A percentile compares a stretch with the other conserved stretches of the same genome.
phyloP scores from a whole-genome alignment of 345 rosid genomes.

The Brassica carinata region DNA sequence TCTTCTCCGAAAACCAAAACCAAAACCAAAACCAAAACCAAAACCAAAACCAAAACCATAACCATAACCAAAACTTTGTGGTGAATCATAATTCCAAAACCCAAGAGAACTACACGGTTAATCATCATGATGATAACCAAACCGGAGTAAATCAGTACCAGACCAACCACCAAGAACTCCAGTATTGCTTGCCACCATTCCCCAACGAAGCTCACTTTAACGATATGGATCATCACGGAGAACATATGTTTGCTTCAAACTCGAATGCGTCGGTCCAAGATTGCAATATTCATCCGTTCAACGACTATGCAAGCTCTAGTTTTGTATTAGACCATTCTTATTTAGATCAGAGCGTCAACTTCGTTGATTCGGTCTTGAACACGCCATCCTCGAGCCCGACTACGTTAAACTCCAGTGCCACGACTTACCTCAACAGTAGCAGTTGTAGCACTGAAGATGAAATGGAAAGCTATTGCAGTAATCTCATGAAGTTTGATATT shows the following conservation, averaged over 20 bases:
- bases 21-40: constrained; percentile 29
- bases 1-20: constrained; percentile 32
- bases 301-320: constrained; percentile 32
- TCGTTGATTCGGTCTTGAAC: constrained; percentile 54
- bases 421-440: constrained; percentile 50
- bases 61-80: constrained; percentile 17
- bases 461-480: constrained; percentile 73
- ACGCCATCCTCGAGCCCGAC: constrained; percentile 71
- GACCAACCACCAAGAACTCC: constrained; percentile 47
- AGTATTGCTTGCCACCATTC: constrained; percentile 41
- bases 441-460: constrained; percentile 68
- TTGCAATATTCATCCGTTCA: constrained; percentile 36
- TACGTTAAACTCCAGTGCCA: constrained; percentile 59
- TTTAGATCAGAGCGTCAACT: constrained; percentile 45
- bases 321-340: constrained; percentile 45
- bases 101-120: neutral
- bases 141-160: constrained; percentile 21
- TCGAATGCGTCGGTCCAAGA: constrained; percentile 33
- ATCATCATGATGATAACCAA: constrained; percentile 5
- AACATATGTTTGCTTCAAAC: constrained; percentile 31
- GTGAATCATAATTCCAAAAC: constrained; percentile 7
- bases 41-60: constrained; percentile 6
- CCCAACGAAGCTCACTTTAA: constrained; percentile 40
- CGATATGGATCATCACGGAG: constrained; percentile 15
- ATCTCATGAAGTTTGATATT: constrained; percentile 58